Base-by-base conservation (phyloP, 176 grass and related monocot species). In the Musa beccarii region DNA sequence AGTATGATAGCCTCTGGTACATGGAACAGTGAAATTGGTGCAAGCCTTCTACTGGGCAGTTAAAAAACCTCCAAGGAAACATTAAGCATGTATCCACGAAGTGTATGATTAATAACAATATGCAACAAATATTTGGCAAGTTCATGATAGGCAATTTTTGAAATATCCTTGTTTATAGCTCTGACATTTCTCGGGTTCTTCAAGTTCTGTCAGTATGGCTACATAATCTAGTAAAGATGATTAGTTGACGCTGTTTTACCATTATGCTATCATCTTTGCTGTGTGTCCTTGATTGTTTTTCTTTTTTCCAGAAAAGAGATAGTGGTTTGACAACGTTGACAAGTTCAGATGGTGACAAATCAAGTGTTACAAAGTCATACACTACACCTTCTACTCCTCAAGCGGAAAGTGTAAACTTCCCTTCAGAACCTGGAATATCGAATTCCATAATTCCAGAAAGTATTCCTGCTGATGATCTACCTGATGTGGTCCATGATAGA, bases 331-430 rank as follows among this genome's bases (percentile, higher is more conserved):
- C 79, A 82, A 79, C 81, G 73, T 69, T 77, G 53, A 87, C 84
- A 69, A 91, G 84, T 82, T 96, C 68, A 51, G 79, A 86, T 79
- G 81, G 84, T 73, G 92, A 96, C 54, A 90, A 96, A 61, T 90
- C 86, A 13, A 89, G 86, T 80, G 79, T 68, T 1, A 89, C 77
- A 63, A 91, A 96, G 86, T 86, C 86, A 81, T 76, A 79, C 59
- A 65, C 70, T 82, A 54, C 82, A 89, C 87, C 87, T 80, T 92
- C 89, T 76, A 93, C 90, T 50, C 90, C 95, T 86, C 86, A 94
- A 72, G 95, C 86, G 55, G 88, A 89, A 63, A 89, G 88, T 74
- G 13, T 88, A 68, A 91, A 89, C 86, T 99, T 94, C 83, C 80
- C 62, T 63, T 52, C 75, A 29, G 90, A 99, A 75, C 82, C 72